These are phyloP conservation scores for Chaetothyriales sp. DNA, from an alignment of 2,329 filamentous ascomycete species.

Conservation along the genomic window DNA sequence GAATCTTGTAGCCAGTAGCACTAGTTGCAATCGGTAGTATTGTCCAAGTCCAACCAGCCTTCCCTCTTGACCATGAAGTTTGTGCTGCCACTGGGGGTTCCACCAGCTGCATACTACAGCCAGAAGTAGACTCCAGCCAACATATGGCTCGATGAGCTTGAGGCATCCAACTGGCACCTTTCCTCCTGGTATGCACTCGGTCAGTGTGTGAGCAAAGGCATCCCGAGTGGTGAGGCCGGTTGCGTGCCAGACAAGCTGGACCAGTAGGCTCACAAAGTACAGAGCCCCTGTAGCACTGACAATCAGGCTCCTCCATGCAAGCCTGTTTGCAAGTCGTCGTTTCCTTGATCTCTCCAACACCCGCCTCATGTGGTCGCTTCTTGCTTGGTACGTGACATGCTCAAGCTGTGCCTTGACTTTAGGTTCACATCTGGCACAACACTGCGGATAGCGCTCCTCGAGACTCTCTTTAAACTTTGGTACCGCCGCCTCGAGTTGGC, in stretches of 20 bases:
- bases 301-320: constrained; percentile 32
- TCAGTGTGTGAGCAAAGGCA: not conserved
- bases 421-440: constrained; percentile 69
- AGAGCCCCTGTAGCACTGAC: constrained; percentile 30
- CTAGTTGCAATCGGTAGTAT: constrained; percentile 35
- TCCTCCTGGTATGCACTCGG: not conserved
- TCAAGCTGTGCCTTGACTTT: constrained; percentile 57
- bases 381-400: constrained; percentile 63
- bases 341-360: constrained; percentile 53
- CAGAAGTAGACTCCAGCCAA: constrained; percentile 24
- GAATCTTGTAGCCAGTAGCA: constrained; percentile 31
- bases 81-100: constrained; percentile 35
- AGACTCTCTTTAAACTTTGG: constrained; percentile 57
- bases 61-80: constrained; percentile 29
- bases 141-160: constrained; percentile 8
- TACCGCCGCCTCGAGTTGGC: constrained; percentile 52
- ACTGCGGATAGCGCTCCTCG: constrained; percentile 74
- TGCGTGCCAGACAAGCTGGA: constrained; percentile 31
- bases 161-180: constrained; percentile 3
- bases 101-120: constrained; percentile 36
- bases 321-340: constrained; percentile 23
- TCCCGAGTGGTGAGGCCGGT: not conserved
- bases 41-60: constrained; percentile 30
- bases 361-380: constrained; percentile 64
- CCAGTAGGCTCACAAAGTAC: constrained; percentile 30